Conservation (phyloP, 2,329 filamentous ascomycete species). For the Cladorrhinum sp. region DNA sequence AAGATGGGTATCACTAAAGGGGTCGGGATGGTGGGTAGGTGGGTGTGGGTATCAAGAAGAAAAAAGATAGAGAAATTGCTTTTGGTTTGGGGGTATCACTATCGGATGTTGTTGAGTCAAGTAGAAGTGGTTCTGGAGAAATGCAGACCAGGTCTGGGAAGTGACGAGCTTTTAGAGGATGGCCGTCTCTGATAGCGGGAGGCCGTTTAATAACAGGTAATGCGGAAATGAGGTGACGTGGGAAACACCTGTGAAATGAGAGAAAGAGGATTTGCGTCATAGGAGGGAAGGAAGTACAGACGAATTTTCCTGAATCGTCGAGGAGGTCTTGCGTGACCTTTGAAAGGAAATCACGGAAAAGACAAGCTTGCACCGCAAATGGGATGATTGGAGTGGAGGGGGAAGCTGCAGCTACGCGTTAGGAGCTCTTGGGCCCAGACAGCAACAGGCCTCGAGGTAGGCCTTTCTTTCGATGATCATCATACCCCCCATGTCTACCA, state of each 20-base stretch:
- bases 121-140: not conserved
- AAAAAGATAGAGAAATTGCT: not conserved
- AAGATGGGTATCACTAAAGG: slow-evolving; percentile 7
- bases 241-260: slow-evolving; percentile 8
- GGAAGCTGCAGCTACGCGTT: not conserved
- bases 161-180: slow-evolving; percentile 8
- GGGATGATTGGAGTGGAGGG: no score
- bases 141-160: slow-evolving; percentile 9
- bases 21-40: not conserved
- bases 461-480: not conserved
- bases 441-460: not conserved
- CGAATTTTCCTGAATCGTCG: slow-evolving; percentile 6
- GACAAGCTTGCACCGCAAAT: no score
- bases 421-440: slow-evolving; percentile 1
- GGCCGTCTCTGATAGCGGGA: slow-evolving; percentile 2
- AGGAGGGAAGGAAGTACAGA: slow-evolving; percentile 3
- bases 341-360: not conserved
- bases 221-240: slow-evolving; percentile 5
- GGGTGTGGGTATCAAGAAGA: slow-evolving; percentile 2
- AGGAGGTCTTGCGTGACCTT: not conserved
- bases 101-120: slow-evolving; percentile 5
- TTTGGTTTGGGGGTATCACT: slow-evolving; percentile 7
- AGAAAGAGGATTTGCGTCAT: slow-evolving; percentile 2
- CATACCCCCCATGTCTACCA: not conserved
- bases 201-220: slow-evolving; percentile 8